Evolutionary conservation across 805 yeast species (phyloP), one percentile per base, ranked within the genome.

Genomic region (Geotrichum ghanense): DNA sequence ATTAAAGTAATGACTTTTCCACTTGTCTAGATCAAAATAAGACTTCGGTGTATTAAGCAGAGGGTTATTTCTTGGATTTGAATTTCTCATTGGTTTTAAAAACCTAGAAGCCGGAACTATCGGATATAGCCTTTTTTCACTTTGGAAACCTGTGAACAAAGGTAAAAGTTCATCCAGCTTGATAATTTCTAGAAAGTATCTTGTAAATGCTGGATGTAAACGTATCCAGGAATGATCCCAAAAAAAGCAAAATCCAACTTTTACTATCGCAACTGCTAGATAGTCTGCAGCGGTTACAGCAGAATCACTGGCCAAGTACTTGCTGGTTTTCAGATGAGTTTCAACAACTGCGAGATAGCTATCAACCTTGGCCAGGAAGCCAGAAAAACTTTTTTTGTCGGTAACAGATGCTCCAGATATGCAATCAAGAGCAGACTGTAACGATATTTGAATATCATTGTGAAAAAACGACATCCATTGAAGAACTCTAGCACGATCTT

Each of bases 1-100:
- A 78, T 90, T 92, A 54, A 96, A 88, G 82, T 92, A 90, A 56
- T 72, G 71, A 74, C 96, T 83, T 80, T 92, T 92, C 94, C 96
- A 89, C 70, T 86, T 92, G 64, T 90, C 96, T 53, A 90, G 61
- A 51, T 78, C 70, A 58, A 80, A 71, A 57, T 74, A 71, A 51
- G 86, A 66, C 65, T 77, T 82, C 59, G 92, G 94, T 54, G 90
- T 78, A 50, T 73, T 71, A 67, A 79, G 94, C 66, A 89, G 78
- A 63, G 97, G 97, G 73, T 90, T 83, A 82, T 46, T 53, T 60
- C 62, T 71, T 75, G 53, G 71, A 73, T n/a, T n/a, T n/a, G n/a
- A n/a, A n/a, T n/a, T n/a, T n/a, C 24, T 67, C 65, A 56, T 69
- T 67, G 50, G 71, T 68, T 45, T 68, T 68, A 50, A 72, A 69